These are phyloP conservation scores for Ceratobasidium theobromae DNA, from an alignment of 1,284 basidiomycete genomes.

Conservation along the genomic window DNA sequence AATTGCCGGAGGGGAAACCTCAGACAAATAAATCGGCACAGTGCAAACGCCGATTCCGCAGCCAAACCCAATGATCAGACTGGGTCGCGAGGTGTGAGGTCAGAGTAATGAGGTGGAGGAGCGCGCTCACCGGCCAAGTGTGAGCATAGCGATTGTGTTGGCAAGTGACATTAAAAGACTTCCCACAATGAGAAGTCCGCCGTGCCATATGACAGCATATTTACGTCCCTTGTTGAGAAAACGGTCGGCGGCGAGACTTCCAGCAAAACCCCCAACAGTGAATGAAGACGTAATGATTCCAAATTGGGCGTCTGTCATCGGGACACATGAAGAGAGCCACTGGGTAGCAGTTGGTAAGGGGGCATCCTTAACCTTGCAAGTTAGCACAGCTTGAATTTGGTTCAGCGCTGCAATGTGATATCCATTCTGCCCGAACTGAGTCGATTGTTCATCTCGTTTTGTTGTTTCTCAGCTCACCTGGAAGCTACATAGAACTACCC, in stretches of 20 bases:
- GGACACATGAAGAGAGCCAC: slow-evolving; percentile 60
- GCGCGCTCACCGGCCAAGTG: slow-evolving; percentile 62
- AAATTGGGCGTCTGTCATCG: slow-evolving; percentile 74
- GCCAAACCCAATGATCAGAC: slow-evolving; percentile 75
- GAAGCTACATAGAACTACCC: slow-evolving; percentile 16
- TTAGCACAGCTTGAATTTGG: slow-evolving; percentile 77
- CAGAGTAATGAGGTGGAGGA: neutral
- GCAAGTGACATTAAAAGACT: slow-evolving; percentile 66
- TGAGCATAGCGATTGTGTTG: slow-evolving; percentile 57
- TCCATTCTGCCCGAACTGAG: slow-evolving; percentile 40
- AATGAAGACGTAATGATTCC: slow-evolving; percentile 81
- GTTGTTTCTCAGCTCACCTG: neutral
- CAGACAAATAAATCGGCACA: slow-evolving; percentile 82
- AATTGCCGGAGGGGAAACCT: slow-evolving; percentile 73
- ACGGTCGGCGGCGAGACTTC: slow-evolving; percentile 69
- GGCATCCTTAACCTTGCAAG: slow-evolving; percentile 50
- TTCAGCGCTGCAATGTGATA: slow-evolving; percentile 84
- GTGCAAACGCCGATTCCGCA: slow-evolving; percentile 84
- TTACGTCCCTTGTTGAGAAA: slow-evolving; percentile 72
- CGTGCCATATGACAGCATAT: slow-evolving; percentile 61
- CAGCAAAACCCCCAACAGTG: slow-evolving; percentile 83
- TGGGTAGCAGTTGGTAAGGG: slow-evolving; percentile 46
- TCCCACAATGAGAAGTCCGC: slow-evolving; percentile 60
- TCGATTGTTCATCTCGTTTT: neutral
- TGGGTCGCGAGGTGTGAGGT: slow-evolving; percentile 41